These are phyloP conservation scores for Aspergillus indologenus DNA, from an alignment of 495 filamentous ascomycete species.

Conservation along the genomic window DNA sequence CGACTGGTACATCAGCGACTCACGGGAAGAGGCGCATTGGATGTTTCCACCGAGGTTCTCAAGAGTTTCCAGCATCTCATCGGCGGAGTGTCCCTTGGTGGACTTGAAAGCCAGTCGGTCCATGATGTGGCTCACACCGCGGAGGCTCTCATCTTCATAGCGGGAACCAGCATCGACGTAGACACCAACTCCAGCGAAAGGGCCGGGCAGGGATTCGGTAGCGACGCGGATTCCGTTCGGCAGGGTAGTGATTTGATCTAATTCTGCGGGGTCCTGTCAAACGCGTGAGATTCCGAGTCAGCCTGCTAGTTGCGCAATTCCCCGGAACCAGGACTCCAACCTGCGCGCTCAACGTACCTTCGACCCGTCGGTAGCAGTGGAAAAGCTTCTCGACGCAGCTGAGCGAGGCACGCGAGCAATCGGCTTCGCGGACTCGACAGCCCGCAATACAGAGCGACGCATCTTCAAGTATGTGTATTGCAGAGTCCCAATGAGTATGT, in stretches of 20 bases:
- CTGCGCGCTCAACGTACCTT: conserved; percentile 32
- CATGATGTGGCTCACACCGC: conserved; percentile 93
- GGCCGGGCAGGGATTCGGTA: conserved; percentile 90
- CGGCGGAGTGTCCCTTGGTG: conserved; percentile 65
- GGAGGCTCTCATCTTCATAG: conserved; percentile 81
- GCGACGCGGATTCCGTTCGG: conserved; percentile 94
- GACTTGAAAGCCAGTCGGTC: conserved; percentile 97
- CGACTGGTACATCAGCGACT: conserved; percentile 98
- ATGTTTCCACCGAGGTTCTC: conserved; percentile 91
- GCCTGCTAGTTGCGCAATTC: background rate
- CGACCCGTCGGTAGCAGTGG: conserved; percentile 33
- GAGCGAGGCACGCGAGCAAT: conserved; percentile 38
- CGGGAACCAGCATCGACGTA: conserved; percentile 96
- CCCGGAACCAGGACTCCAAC: background rate
- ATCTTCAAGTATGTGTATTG: conserved; percentile 20
- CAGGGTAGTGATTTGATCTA: conserved; percentile 85
- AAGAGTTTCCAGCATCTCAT: conserved; percentile 81
- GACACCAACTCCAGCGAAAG: conserved; percentile 92
- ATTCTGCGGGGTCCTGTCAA: conserved; percentile 76
- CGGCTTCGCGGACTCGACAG: conserved; percentile 43
- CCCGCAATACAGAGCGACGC: conserved; percentile 48
- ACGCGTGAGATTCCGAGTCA: conserved; percentile 10
- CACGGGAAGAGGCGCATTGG: conserved; percentile 90
- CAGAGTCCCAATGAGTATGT: background rate
- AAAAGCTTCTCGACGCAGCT: conserved; percentile 38